phyloP scores from a whole-genome alignment of 352 stramenopile genomes.

The Phytophthora citricola region DNA sequence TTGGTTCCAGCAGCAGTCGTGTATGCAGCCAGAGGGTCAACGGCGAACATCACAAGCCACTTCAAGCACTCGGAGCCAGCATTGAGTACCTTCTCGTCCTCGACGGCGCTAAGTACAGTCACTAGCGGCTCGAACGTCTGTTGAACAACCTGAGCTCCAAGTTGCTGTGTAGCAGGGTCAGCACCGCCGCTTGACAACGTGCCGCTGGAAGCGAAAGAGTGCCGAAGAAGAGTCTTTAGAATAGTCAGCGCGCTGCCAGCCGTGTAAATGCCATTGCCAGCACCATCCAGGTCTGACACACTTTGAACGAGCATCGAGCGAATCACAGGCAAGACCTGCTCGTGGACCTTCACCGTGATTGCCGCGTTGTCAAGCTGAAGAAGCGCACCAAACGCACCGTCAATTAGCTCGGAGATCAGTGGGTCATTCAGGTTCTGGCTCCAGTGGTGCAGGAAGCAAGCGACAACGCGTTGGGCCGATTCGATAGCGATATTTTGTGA shows the following conservation, averaged over 20 bases:
- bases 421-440: conserved; percentile 76
- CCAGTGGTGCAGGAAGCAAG: conserved; percentile 77
- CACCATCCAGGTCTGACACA: conserved; percentile 45
- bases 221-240: conserved; percentile 75
- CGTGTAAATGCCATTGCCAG: conserved; percentile 68
- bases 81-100: conserved; percentile 84
- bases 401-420: conserved; percentile 75
- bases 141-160: conserved; percentile 73
- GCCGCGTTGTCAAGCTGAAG: conserved; percentile 67
- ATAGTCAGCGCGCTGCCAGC: conserved; percentile 72
- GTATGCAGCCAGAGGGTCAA: conserved; percentile 67
- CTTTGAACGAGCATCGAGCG: conserved; percentile 68
- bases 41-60: conserved; percentile 83
- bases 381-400: conserved; percentile 70
- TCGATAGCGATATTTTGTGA: conserved; percentile 43
- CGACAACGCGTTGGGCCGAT: conserved; percentile 52
- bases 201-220: conserved; percentile 61
- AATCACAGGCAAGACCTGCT: conserved; percentile 68
- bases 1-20: conserved; percentile 41
- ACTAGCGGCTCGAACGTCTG: conserved; percentile 79
- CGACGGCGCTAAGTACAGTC: conserved; percentile 56
- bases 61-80: conserved; percentile 82
- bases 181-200: conserved; percentile 29
- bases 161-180: conserved; percentile 47
- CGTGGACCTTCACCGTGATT: conserved; percentile 67